Base-by-base conservation (phyloP, 345 rosid species). In the Microthlaspi erraticum region DNA sequence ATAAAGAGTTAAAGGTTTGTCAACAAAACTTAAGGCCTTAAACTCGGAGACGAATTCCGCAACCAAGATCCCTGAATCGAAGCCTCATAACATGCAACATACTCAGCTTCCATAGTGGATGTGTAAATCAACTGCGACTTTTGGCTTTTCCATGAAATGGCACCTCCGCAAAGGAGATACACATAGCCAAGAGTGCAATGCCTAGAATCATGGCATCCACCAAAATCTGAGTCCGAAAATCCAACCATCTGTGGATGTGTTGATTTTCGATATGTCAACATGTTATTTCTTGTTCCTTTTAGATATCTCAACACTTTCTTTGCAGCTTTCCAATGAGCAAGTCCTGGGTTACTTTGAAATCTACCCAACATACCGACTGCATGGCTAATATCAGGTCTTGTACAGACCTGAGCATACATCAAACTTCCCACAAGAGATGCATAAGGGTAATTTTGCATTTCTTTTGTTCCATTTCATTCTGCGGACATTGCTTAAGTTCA, bases 191-290 rank as follows among this genome's bases (percentile, higher is more conserved):
- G 20, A 49, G 59, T 65, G n/a, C n/a, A 50, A 0, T 20, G 57
- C 8, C 18, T n/a, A 2, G 44, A 33, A n/a, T 50, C 58, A 7
- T 49, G 14, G 7, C 59, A 65, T 8, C 70, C 48, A 37, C 14
- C 46, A 51, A 36, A 65, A 23, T 51, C 7, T 49, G 59, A 65
- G 48, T 65, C 26, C 0, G 14, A 36, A 36, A 36, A 65, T n/a
- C 38, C 37, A 36, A 34, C 23, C 48, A 50, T 51, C 0, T 50
- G 16, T 23, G 23, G 46, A 36, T 65, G 34, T 49, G 20, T 29
- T 42, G 38, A 9, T 23, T 42, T 43, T 10, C 13, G 12, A 7
- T 38, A 37, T 17, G 34, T 38, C 0, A 38, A 10, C 64, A 58
- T 58, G 16, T 36, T 6, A 2, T 29, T 13, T 31, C 51, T 61